Base-by-base conservation (phyloP, 2,329 filamentous ascomycete genomes). In the Trichothecium sympodiale region DNA sequence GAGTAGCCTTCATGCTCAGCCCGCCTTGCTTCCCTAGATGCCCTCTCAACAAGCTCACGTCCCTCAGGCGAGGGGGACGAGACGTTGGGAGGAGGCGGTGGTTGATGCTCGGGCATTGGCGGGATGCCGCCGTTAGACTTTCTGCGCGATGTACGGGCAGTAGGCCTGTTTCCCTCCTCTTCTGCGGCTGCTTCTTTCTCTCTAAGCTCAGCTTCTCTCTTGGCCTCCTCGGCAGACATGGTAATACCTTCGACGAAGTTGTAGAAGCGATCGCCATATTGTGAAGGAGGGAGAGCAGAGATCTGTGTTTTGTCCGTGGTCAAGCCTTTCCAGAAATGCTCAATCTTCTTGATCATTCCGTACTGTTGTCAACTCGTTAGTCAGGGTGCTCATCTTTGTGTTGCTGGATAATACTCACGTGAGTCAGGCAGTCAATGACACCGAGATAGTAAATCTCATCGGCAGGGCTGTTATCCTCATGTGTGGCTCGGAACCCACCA, bases 371-470 rank as follows among this genome's bases (percentile, higher is more conserved):
- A 37, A 35, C 38, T 36, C 43, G 36, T 33, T 23, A 39, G 37
- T 15, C 20, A 12, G 4, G 4, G 6, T 26, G 8, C 10, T 25
- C 7, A 3, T 9, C 14, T 18, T 8, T 8, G 6, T 13, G 6
- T 10, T 7, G 10, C n/a, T 17, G 15, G 8, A 28, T 10, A 6
- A 25, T 36, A 74, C 84, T 76, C 71, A 94, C 87, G 57, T 95
- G 86, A 49, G 91, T 98, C 50, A 98, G 67, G 58, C 91, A 98
- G 60, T 98, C 91, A 57, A 98, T 98, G 49, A 98, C 93, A 26
- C 91, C 93, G 7, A 98, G 75, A 55, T 98, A 98, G 60, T 98
- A 98, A 29, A 98, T 87, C 60, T 94, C 86, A 37, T 95, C 85
- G 2, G 82, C 88, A 2, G 83, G 77, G 13, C 67, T 64, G 43